Percentiles rank a stretch among this genome's conserved stretches.
These are phyloP conservation scores for Pseudocercospora cruenta DNA, from an alignment of 2,329 filamentous ascomycete species.

Conservation along the genomic window DNA sequence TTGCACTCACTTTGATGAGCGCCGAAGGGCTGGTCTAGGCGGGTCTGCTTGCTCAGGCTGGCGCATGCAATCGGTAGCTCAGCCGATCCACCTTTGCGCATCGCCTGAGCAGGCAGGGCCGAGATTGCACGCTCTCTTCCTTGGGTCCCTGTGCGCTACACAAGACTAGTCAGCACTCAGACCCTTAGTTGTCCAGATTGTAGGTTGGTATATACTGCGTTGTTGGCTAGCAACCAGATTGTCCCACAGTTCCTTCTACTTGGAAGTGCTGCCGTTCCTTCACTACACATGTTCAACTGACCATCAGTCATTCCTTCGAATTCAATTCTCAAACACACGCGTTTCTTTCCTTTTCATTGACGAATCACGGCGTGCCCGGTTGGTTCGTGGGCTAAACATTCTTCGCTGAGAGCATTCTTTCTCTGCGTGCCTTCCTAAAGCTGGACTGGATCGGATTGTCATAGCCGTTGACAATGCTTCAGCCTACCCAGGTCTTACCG, in stretches of 20 bases:
- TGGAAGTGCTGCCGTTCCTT: constrained; percentile 28
- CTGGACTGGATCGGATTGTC: constrained; percentile 28
- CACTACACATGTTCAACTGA: constrained; percentile 25
- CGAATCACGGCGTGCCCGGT: constrained; percentile 32
- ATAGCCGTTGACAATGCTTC: constrained; percentile 33
- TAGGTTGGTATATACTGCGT: constrained; percentile 33
- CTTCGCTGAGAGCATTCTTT: constrained; percentile 47
- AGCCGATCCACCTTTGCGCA: constrained; percentile 34
- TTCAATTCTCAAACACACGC: constrained; percentile 43
- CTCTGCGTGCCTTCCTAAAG: constrained; percentile 36
- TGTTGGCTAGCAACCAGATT: constrained; percentile 31
- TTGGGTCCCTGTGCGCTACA: constrained; percentile 34
- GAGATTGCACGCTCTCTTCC: constrained; percentile 37
- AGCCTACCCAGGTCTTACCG: constrained; percentile 45
- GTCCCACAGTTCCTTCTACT: constrained; percentile 17
- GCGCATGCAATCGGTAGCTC: constrained; percentile 34
- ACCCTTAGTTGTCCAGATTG: constrained; percentile 30
- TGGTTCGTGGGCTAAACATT: constrained; percentile 28
- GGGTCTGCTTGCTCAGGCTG: constrained; percentile 22
- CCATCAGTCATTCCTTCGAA: constrained; percentile 48
- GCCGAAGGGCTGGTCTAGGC: constrained; percentile 25
- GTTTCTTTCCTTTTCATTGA: constrained; percentile 44
- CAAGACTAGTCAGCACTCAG: constrained; percentile 38
- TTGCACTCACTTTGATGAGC: constrained; percentile 37
- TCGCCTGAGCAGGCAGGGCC: constrained; percentile 33